These are phyloP conservation scores for Apophysomyces elegans DNA, from an alignment of 371 early-diverging fungal genomes.

Conservation along the genomic window DNA sequence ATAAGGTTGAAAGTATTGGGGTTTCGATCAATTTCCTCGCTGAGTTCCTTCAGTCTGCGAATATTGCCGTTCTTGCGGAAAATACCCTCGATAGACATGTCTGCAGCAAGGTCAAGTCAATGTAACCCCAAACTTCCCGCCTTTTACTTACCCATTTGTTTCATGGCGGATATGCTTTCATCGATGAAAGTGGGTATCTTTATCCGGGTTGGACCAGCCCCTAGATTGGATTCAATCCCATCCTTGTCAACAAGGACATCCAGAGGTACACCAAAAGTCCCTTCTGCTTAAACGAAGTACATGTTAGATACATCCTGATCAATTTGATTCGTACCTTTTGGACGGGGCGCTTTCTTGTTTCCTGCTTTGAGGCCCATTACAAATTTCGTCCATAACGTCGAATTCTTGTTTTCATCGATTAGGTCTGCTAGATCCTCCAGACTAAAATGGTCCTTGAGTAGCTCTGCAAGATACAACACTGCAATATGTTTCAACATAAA, in stretches of 20 bases:
- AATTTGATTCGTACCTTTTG: slow-evolving; percentile 55
- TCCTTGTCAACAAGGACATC: slow-evolving; percentile 83
- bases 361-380: slow-evolving; percentile 65
- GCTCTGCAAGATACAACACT: slow-evolving; percentile 73
- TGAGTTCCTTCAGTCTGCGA: slow-evolving; percentile 76
- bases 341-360: slow-evolving; percentile 59
- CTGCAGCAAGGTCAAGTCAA: slow-evolving; percentile 34
- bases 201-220: slow-evolving; percentile 75
- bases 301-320: background rate
- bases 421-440: slow-evolving; percentile 74
- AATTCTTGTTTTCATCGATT: slow-evolving; percentile 71
- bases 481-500: slow-evolving; percentile 89
- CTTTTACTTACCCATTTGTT: slow-evolving; percentile 73
- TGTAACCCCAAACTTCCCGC: background rate
- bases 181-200: slow-evolving; percentile 89
- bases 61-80: slow-evolving; percentile 99
- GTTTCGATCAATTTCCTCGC: slow-evolving; percentile 73
- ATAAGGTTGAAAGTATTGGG: slow-evolving; percentile 35
- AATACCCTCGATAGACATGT: slow-evolving; percentile 89
- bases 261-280: slow-evolving; percentile 92
- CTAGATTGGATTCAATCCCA: slow-evolving; percentile 83
- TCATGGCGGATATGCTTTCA: slow-evolving; percentile 75
- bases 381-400: slow-evolving; percentile 75
- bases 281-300: slow-evolving; percentile 37
- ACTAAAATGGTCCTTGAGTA: slow-evolving; percentile 67